Base-by-base conservation (phyloP, 116 monocot species). In the Cymodocea nodosa region DNA sequence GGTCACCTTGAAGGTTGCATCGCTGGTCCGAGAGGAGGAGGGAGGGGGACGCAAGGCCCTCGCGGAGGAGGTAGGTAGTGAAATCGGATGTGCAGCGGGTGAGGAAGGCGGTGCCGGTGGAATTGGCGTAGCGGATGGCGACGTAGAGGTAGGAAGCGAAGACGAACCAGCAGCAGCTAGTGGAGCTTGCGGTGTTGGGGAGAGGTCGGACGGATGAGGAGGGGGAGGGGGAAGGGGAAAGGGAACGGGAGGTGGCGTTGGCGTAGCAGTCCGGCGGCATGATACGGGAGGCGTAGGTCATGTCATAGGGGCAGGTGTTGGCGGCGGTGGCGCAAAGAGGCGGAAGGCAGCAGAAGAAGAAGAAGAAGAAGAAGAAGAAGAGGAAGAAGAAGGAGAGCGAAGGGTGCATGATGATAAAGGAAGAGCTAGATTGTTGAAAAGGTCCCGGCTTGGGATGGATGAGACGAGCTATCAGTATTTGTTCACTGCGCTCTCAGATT, bases 121-220 rank as follows among this genome's bases (percentile, higher is more conserved):
- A 30, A 73, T 87, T 81, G 71, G 84, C 70, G 69, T 90, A 64
- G 59, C 66, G 66, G 67, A 75, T 68, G 55, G 77, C 81, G 24
- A 86, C 81, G 76, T 77, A 86, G 63, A 86, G 62, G 84, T 81
- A 90, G 50, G 90, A 73, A 50, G 74, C 81, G 67, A 69, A 78
- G 59, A 90, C 86, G 75, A 59, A 86, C 90, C 90, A 90, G 79
- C 90, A 90, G 75, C 75, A 75, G 64, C 40, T 63, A 36, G 56
- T 20, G 39, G 69, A 75, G 56, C 63, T 63, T 35, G 56, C 34
- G 39, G 69, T 37, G 59, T 48, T 34, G 58, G 56, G 19, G 18
- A n/a, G n/a, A 51, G 66, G 6, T 20, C 23, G 14, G 4, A 24
- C 8, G n/a, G n/a, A n/a, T n/a, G 67, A 15, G 15, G 56, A 57